Conservation (phyloP, 2,329 filamentous ascomycete species). For the Sporothrix mexicana region DNA sequence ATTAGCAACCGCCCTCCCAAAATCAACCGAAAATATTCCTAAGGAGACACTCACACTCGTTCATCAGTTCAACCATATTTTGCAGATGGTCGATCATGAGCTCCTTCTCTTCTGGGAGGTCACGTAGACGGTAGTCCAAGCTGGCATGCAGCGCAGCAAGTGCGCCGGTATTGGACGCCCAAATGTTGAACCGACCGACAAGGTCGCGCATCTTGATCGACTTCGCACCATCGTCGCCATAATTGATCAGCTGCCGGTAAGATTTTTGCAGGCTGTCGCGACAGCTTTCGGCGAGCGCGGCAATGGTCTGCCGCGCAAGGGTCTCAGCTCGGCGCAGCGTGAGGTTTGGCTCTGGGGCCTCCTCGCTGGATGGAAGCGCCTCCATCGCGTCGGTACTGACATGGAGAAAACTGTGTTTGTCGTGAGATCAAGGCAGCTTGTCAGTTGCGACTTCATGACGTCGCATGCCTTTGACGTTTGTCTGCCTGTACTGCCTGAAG, state of each 20-base stretch:
- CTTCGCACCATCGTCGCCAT: background rate
- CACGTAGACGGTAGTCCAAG: constrained; percentile 1
- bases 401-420: background rate
- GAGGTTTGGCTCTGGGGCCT: background rate
- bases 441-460: background rate
- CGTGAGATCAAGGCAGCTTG: too few species aligned
- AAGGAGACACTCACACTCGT: background rate
- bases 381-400: background rate
- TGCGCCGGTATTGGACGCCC: background rate
- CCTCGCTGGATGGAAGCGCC: background rate
- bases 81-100: background rate
- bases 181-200: background rate
- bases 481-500: background rate
- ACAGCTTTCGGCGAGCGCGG: background rate
- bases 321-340: background rate
- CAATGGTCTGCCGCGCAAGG: background rate
- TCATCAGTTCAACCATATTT: background rate
- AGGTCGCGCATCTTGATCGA: background rate
- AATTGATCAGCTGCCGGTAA: background rate
- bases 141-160: background rate
- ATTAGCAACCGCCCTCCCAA: too few species aligned
- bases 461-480: too few species aligned
- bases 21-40: background rate
- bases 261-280: background rate
- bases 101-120: background rate